Percentiles rank a stretch among this genome's conserved stretches.
phyloP scores from a whole-genome alignment of 208 protist genomes.

The Acanthamoeba castellanii region DNA sequence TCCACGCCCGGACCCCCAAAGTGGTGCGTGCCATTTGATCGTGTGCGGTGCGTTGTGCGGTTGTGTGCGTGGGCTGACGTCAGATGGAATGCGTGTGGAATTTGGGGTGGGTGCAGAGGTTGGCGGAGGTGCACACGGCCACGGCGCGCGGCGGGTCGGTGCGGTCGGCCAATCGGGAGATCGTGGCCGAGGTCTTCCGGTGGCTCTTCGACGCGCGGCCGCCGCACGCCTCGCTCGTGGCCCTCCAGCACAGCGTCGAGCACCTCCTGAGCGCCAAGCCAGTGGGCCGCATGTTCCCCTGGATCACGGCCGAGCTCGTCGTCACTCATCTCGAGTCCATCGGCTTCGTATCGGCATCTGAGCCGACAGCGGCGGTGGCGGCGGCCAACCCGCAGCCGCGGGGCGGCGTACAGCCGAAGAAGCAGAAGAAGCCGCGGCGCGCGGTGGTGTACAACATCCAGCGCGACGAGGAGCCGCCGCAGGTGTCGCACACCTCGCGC shows the following conservation, averaged over 20 bases:
- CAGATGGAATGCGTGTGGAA: not conserved
- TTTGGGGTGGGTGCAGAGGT: not conserved
- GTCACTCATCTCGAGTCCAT: not conserved
- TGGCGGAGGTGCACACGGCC: not conserved
- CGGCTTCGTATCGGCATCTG: not conserved
- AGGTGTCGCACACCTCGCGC: not conserved
- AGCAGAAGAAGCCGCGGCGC: too few species aligned
- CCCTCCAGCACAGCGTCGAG: not conserved
- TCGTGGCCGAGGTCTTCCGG: slow-evolving; percentile 4
- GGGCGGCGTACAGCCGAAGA: too few species aligned
- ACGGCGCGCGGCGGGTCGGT: not conserved
- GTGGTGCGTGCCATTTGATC: not conserved
- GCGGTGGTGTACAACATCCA: not conserved
- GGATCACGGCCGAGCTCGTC: not conserved
- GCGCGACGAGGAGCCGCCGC: not conserved
- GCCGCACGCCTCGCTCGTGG: not conserved
- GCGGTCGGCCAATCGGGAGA: not conserved
- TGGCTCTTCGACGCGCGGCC: not conserved
- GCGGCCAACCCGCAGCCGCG: too few species aligned
- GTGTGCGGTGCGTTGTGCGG: not conserved
- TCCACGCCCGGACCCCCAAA: not conserved
- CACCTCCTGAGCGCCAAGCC: not conserved
- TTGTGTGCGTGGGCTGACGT: not conserved
- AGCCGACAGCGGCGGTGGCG: too few species aligned
- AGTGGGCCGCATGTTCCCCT: not conserved